Evolutionary conservation across 345 rosid species (phyloP).

Genomic region (Populus simonii): DNA sequence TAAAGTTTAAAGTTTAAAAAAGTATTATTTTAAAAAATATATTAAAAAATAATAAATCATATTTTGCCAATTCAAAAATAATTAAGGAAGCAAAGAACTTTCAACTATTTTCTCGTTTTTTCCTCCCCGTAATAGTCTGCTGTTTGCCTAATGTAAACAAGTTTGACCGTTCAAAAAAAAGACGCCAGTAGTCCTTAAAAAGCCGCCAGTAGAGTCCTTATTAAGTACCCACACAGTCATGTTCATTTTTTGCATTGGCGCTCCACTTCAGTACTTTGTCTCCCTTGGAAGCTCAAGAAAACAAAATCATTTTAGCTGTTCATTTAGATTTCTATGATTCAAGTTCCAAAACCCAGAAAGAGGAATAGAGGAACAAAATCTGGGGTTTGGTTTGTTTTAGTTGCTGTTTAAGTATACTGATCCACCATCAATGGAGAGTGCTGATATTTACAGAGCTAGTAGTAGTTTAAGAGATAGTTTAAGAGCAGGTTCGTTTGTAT

Average conservation of each 20-base stretch:
- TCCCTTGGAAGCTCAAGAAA: not conserved
- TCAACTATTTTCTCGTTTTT: not conserved
- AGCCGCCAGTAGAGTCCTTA: not conserved
- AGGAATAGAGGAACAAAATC: not conserved
- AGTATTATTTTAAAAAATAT: too few species aligned
- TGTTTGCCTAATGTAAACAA: not conserved
- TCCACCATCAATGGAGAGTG: not conserved
- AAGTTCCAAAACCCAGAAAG: not conserved
- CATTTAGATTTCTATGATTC: not conserved
- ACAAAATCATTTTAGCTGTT: not conserved
- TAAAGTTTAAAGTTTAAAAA: too few species aligned
- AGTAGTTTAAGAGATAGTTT: conserved; percentile 25
- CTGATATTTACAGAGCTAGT: conserved; percentile 33
- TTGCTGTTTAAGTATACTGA: not conserved
- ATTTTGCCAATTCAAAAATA: not conserved
- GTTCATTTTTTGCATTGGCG: too few species aligned
- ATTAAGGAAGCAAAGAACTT: not conserved
- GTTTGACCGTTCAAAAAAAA: not conserved
- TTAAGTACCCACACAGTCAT: not conserved
- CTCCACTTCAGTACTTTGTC: not conserved
- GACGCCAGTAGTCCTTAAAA: too few species aligned
- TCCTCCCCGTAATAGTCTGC: too few species aligned
- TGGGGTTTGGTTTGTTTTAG: not conserved
- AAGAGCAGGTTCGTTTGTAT: conserved; percentile 22
- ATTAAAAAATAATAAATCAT: too few species aligned